Percentiles rank a stretch among this genome's conserved stretches.
These are phyloP conservation scores for Glebionis coronaria DNA, from an alignment of 129 eudicot genomes.

Conservation along the genomic window DNA sequence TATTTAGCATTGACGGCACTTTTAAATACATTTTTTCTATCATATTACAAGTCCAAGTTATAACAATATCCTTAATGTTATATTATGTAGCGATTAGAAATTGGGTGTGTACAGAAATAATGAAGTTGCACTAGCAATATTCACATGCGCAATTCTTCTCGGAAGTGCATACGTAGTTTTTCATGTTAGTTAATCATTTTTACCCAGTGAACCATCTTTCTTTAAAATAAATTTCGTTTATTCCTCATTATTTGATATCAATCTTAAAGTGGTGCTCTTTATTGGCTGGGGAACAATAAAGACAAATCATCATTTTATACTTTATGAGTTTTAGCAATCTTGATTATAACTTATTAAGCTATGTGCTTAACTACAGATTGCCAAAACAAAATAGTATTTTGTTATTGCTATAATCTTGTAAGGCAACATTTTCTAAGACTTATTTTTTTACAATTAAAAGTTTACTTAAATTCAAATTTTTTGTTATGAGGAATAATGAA, in stretches of 20 bases:
- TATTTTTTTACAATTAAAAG: too few species aligned
- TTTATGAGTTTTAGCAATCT: too few species aligned
- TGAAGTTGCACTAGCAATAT: too few species aligned
- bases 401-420: too few species aligned
- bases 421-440: too few species aligned
- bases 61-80: constrained; percentile 27
- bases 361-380: too few species aligned
- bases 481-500: too few species aligned
- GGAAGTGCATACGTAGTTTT: constrained; percentile 63
- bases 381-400: too few species aligned
- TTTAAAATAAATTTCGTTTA: not conserved
- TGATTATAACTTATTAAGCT: too few species aligned
- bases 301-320: too few species aligned
- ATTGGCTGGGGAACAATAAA: constrained; percentile 73
- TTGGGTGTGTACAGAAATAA: constrained; percentile 68
- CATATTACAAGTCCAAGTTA: not conserved
- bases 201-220: constrained; percentile 15
- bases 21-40: not conserved
- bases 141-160: constrained; percentile 61
- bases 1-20: not conserved
- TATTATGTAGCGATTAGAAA: constrained; percentile 53
- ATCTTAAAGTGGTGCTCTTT: constrained; percentile 43
- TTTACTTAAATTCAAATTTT: too few species aligned
- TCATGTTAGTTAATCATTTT: constrained; percentile 31
- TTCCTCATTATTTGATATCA: constrained; percentile 6